Evolutionary conservation across 163 green algal species (phyloP).

Genomic region (Prototheca wickerhamii): DNA sequence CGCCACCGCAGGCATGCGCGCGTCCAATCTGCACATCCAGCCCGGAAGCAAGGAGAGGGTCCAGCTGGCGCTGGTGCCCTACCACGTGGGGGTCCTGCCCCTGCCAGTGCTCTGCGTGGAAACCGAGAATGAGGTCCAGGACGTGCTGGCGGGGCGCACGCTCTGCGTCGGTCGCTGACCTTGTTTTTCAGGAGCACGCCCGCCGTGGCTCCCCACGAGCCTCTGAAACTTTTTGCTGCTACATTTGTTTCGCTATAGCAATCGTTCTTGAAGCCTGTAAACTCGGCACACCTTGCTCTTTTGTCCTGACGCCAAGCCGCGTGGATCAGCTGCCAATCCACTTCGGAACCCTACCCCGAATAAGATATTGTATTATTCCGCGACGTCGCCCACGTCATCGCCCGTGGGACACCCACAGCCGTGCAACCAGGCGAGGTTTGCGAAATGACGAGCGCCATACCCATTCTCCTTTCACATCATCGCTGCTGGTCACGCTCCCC

Average conservation of each 20-base stretch:
- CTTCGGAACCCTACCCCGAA: too few relatives aligned
- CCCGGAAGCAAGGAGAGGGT: neutral
- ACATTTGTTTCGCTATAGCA: too few relatives aligned
- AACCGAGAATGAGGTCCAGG: neutral
- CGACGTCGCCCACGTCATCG: too few relatives aligned
- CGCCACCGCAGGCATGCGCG: constrained; percentile 6
- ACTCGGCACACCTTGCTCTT: neutral
- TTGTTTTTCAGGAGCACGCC: neutral
- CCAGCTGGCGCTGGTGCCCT: constrained; percentile 5
- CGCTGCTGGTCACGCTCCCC: neutral
- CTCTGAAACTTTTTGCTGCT: neutral
- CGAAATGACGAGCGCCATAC: too few relatives aligned
- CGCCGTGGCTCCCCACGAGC: too few relatives aligned
- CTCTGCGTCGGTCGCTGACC: neutral
- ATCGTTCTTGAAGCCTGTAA: neutral
- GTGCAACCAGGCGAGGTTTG: too few relatives aligned
- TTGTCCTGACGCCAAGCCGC: neutral
- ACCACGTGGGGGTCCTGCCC: constrained; percentile 1
- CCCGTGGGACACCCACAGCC: too few relatives aligned
- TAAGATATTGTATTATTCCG: too few relatives aligned
- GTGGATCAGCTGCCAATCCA: too few relatives aligned
- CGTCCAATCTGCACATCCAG: neutral
- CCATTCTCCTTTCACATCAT: neutral
- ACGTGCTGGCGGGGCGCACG: neutral
- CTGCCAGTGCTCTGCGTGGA: neutral